These are phyloP conservation scores for Desmodesmus armatus DNA, from an alignment of 139 green algal species.

Conservation along the genomic window DNA sequence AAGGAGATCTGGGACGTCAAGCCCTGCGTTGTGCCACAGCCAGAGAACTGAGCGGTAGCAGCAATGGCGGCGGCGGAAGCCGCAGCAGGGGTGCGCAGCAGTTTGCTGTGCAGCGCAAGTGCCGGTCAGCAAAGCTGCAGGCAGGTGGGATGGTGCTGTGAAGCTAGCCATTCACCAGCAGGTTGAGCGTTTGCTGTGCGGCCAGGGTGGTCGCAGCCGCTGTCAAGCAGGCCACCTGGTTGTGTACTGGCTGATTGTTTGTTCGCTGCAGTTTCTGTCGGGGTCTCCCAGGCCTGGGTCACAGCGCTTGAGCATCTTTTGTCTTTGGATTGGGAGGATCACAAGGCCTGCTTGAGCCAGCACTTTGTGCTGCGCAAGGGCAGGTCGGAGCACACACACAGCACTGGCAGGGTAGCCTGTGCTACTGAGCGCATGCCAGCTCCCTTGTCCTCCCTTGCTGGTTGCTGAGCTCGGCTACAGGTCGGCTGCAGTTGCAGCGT, in stretches of 20 bases:
- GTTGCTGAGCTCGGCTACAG: no score
- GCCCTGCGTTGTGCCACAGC: slow-evolving; percentile 61
- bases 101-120: neutral
- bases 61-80: neutral
- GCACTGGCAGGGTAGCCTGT: neutral
- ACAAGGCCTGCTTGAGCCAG: neutral
- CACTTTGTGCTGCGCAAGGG: neutral
- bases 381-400: neutral
- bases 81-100: neutral
- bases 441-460: no score
- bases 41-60: slow-evolving; percentile 11
- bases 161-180: neutral
- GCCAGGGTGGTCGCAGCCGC: neutral
- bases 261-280: neutral
- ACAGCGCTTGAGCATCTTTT: neutral
- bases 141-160: neutral
- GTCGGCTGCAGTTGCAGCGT: no score
- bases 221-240: neutral
- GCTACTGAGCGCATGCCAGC: neutral
- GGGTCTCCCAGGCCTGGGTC: slow-evolving; percentile 11
- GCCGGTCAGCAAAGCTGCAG: neutral
- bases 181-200: neutral
- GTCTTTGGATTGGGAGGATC: neutral
- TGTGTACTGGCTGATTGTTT: neutral
- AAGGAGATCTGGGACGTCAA: slow-evolving; percentile 86